phyloP scores from a whole-genome alignment of 257 asterid genomes.

The Rubia yunnanensis region DNA sequence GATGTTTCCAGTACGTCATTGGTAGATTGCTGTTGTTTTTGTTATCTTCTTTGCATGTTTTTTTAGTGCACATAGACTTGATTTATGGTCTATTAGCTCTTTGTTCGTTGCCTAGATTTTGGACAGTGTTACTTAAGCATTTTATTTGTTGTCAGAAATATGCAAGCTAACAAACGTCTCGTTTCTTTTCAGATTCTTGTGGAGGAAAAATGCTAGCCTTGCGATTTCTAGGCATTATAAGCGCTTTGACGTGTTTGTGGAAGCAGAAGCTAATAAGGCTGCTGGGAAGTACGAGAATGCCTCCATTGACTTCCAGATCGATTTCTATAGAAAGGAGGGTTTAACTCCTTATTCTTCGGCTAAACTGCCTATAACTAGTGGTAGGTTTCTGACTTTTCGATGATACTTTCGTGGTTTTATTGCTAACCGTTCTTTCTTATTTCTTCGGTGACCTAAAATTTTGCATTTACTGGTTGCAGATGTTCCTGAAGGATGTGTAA shows the following conservation, averaged over 20 bases:
- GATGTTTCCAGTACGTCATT: not conserved
- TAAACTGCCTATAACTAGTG: slow-evolving; percentile 94
- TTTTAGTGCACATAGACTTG: not conserved
- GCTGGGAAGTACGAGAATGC: slow-evolving; percentile 71
- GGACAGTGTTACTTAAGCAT: not conserved
- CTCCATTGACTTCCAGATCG: slow-evolving; percentile 75
- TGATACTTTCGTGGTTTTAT: too few species aligned
- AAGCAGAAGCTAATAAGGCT: slow-evolving; percentile 95
- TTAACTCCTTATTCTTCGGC: slow-evolving; percentile 71
- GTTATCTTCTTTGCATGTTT: not conserved
- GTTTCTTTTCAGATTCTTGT: slow-evolving; percentile 57
- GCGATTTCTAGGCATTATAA: slow-evolving; percentile 89
- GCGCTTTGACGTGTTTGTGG: slow-evolving; percentile 87
- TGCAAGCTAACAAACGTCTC: not conserved
- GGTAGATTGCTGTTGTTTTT: not conserved
- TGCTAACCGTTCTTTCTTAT: not conserved
- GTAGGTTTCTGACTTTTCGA: too few species aligned
- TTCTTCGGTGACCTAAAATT: slow-evolving; percentile 10
- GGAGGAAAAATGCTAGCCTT: slow-evolving; percentile 82
- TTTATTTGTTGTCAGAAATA: not conserved
- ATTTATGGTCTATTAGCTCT: not conserved
- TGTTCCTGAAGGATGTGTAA: slow-evolving; percentile 98
- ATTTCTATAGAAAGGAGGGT: slow-evolving; percentile 75
- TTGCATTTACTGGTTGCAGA: slow-evolving; percentile 47
- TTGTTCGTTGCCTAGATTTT: not conserved